phyloP scores from a whole-genome alignment of 169 alveolate species.

The Plasmodium billcollinsi region DNA sequence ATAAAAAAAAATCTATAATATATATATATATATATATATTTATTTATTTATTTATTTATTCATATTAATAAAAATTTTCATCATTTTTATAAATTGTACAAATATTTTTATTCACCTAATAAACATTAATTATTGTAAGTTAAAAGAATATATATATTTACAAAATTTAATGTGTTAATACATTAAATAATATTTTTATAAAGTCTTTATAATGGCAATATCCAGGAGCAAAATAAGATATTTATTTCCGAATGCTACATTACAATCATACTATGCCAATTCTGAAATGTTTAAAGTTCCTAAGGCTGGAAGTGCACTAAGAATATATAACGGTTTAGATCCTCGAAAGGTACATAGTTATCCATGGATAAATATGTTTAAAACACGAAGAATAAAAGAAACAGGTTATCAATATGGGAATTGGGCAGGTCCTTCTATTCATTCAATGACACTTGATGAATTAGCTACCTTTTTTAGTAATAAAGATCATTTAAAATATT shows the following conservation, averaged over 20 bases:
- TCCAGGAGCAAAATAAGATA: constrained; percentile 77
- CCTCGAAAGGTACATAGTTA: constrained; percentile 83
- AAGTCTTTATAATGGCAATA: constrained; percentile 75
- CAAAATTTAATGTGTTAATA: too few relatives aligned
- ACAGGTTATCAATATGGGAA: constrained; percentile 84
- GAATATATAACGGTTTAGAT: constrained; percentile 84
- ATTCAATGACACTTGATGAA: constrained; percentile 86
- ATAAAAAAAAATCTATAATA: too few relatives aligned
- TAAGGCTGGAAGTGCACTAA: constrained; percentile 76
- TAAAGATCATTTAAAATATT: constrained; percentile 78
- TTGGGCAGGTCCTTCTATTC: constrained; percentile 84
- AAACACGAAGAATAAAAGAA: constrained; percentile 81
- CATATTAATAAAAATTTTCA: too few relatives aligned
- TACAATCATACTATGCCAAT: constrained; percentile 86
- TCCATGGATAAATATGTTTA: constrained; percentile 80
- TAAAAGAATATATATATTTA: background rate
- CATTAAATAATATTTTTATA: too few relatives aligned
- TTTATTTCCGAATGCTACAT: constrained; percentile 83
- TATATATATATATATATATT: too few relatives aligned
- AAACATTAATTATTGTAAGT: background rate
- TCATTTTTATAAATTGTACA: too few relatives aligned
- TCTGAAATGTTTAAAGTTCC: constrained; percentile 85
- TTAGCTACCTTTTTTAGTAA: constrained; percentile 80
- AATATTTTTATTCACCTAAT: too few relatives aligned
- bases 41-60: too few relatives aligned